A percentile compares a stretch with the other conserved stretches of the same genome.
These are phyloP conservation scores for Elongisporangium senticosum DNA, from an alignment of 352 stramenopile species.

Conservation along the genomic window DNA sequence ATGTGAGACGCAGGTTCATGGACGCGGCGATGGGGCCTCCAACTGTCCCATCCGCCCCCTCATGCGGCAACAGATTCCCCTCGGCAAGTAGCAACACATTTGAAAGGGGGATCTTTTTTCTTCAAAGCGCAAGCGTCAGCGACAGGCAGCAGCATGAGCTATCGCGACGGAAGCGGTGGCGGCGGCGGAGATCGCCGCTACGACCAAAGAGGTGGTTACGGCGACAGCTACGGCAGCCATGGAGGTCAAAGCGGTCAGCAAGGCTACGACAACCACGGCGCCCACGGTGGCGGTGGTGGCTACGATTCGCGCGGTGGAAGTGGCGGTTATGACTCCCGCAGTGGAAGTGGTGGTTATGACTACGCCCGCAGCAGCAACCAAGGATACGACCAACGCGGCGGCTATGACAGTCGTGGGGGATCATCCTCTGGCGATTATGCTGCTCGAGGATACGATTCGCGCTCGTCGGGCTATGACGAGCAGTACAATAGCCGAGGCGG, in stretches of 20 bases:
- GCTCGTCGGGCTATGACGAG: conserved; percentile 19
- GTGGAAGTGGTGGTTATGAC: conserved; percentile 15
- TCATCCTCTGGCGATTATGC: conserved; percentile 8
- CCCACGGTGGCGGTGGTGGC: conserved; percentile 9
- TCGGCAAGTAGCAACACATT: background rate
- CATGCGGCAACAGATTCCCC: conserved; percentile 1
- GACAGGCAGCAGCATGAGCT: conserved; percentile 35
- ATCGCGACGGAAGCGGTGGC: conserved; percentile 24
- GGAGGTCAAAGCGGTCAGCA: conserved; percentile 1
- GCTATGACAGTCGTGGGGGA: conserved; percentile 13
- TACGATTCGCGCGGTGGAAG: conserved; percentile 21
- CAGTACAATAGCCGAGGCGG: conserved; percentile 19
- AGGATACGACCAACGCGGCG: conserved; percentile 15
- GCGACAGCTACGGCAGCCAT: conserved; percentile 7
- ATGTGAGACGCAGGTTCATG: background rate
- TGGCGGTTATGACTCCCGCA: conserved; percentile 16
- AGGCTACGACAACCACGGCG: conserved; percentile 22
- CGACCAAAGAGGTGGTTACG: conserved; percentile 8
- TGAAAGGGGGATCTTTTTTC: background rate
- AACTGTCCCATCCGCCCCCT: background rate
- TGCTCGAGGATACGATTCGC: conserved; percentile 6
- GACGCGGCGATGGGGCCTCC: background rate
- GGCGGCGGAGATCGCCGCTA: conserved; percentile 15
- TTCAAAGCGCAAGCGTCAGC: background rate
- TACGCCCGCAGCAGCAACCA: conserved; percentile 14